Evolutionary conservation across 805 yeast species (phyloP), one percentile per base, ranked within the genome.

Genomic region (Candida dajiaensis): DNA sequence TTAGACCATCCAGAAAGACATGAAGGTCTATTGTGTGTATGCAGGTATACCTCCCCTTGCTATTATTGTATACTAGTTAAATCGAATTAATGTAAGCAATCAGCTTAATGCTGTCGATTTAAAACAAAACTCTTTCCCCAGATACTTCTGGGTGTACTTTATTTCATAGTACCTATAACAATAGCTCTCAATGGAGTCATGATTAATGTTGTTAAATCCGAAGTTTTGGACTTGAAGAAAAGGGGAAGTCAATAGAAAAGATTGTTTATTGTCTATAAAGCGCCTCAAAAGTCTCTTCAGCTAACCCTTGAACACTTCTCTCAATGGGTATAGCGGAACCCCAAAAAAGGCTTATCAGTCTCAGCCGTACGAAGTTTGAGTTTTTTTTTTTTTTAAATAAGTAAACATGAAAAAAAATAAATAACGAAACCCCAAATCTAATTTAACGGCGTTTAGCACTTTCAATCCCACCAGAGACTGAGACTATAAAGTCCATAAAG

Each of bases 1-100:
- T 57, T 40, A 54, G 61, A 52, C 47, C 59, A 16, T 58, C 65
- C 4, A 59, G 67, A 54, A 63, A 63, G 53, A 62, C 63, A 10
- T 63, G 52, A 54, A 6, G 5, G 5, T 22, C 8, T 6, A 22
- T 22, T 22, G 23, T 22, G 23, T 22, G 23, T 22, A 22, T 22
- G 23, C 23, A 22, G 8, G n/a, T n/a, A n/a, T n/a, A n/a, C n/a
- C n/a, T n/a, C n/a, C n/a, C n/a, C n/a, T 20, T 36, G 22, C n/a
- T 19, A 4, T 11, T 8, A 20, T 20, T 36, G 39, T 36, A 36
- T 20, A 36, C 12, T 36, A 35, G 22, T 12, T 8, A 6, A 35
- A 9, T 33, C 13, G 37, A 33, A 33, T 33, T 8, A 22, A 22
- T 22, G 28, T 25, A 25, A 25, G 28, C 28, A 25, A 22, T 22